Evolutionary conservation across 345 rosid species (phyloP).

Genomic region (Salix arbutifolia): DNA sequence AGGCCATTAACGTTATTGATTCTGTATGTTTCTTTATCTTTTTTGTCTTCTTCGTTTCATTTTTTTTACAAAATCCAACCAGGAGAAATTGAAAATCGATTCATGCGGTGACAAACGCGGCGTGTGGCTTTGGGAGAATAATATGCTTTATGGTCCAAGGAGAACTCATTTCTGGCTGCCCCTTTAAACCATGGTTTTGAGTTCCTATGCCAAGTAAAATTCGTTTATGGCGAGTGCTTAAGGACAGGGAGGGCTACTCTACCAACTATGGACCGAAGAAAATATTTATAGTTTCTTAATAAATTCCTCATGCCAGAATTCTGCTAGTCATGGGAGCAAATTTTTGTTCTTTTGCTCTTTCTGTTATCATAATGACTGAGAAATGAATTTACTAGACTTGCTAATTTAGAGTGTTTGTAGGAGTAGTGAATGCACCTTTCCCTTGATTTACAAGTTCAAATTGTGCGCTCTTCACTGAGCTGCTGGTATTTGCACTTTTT

Average conservation of each 20-base stretch:
- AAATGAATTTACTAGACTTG: background rate
- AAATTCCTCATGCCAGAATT: background rate
- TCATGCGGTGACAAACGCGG: background rate
- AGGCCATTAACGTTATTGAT: constrained; percentile 77
- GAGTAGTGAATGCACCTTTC: background rate
- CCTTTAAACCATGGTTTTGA: background rate
- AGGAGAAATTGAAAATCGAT: background rate
- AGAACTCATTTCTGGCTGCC: background rate
- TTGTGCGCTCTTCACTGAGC: background rate
- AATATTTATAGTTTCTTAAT: background rate
- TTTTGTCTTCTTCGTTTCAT: background rate
- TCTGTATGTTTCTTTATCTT: constrained; percentile 42
- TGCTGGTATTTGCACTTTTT: background rate
- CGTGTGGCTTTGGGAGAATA: background rate
- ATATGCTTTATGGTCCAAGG: background rate
- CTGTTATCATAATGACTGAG: background rate
- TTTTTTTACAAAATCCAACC: background rate
- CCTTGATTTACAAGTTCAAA: background rate
- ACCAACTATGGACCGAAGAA: background rate
- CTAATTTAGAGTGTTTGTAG: background rate
- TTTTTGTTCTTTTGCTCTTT: background rate
- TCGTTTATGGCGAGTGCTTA: background rate
- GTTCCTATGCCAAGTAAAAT: background rate
- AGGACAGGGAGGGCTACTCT: background rate
- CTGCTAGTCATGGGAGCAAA: background rate